Percentiles rank a stretch among this genome's conserved stretches.
Evolutionary conservation across 495 filamentous ascomycete genomes (phyloP).

Genomic region (Penicillium lividum): DNA sequence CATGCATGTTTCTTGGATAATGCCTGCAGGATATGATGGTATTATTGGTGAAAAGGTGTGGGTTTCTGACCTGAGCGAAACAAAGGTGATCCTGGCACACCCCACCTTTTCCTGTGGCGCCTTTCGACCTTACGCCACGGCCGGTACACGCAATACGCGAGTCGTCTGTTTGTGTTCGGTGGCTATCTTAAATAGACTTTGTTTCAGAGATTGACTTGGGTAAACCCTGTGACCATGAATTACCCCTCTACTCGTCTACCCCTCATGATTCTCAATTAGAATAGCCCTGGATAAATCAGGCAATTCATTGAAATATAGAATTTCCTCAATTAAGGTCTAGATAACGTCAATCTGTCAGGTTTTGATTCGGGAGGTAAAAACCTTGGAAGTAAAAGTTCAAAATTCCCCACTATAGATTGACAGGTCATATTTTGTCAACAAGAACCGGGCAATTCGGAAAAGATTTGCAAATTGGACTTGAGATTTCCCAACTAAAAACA

Average conservation of each 20-base stretch:
- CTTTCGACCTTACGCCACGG: not conserved
- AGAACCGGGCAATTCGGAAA: slow-evolving; percentile 1
- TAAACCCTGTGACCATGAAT: not conserved
- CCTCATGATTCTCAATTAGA: not conserved
- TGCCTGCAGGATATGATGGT: too few relatives aligned
- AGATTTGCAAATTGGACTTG: not conserved
- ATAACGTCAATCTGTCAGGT: not conserved
- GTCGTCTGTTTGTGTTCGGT: not conserved
- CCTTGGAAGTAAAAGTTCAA: not conserved
- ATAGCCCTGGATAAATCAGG: not conserved
- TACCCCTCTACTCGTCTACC: not conserved
- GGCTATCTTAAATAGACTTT: not conserved
- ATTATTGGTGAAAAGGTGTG: too few relatives aligned
- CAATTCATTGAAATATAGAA: not conserved
- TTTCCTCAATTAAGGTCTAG: not conserved
- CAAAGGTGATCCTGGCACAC: not conserved
- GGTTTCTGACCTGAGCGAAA: too few relatives aligned
- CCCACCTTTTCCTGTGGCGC: not conserved
- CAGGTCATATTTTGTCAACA: not conserved
- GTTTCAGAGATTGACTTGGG: not conserved
- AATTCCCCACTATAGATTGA: not conserved
- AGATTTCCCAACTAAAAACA: not conserved
- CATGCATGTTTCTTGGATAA: too few relatives aligned
- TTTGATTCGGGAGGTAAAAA: not conserved
- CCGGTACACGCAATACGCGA: not conserved